Base-by-base conservation (phyloP, 192 early-diverging fungal genomes). In the Coemansia sp. region DNA sequence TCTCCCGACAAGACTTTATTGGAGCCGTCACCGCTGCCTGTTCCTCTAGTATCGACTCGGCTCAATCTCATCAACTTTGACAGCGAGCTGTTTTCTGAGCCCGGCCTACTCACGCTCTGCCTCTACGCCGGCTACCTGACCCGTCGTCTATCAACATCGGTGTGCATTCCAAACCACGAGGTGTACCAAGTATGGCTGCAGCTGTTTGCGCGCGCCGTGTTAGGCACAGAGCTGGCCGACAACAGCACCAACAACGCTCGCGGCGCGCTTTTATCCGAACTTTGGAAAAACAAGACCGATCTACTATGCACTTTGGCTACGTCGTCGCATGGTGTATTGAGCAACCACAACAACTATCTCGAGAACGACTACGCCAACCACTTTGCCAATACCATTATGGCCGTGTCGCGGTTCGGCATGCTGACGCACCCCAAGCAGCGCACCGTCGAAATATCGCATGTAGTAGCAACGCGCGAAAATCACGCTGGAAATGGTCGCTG, bases 321-420 rank as follows among this genome's bases (percentile, higher is more conserved):
- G 8, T 72, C 69, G 8, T 72, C 73, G 24, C 79, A 75, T n/a
- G 67, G 70, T 0, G 73, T 76, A 27, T 60, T 81, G 16, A 81
- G 73, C 63, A 81, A 76, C 71, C 79, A 81, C 64, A 73, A 75
- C 64, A 55, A 55, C 27, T 81, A 68, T 33, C 13, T 29, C 1
- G 73, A 81, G 46, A 70, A 63, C 12, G 79, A 81, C 57, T 81
- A 81, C 41, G 70, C 79, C 61, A 81, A 81, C 71, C 74, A 75
- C 36, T 57, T 81, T 18, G 73, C 79, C 57, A 72, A 72, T 31
- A 69, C 79, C 1, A 41, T 76, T 39, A 60, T 75, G 66, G 74
- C 70, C 22, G 73, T 75, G n/a, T 68, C 67, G 8, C 70, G 70
- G 3, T 69, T 72, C 29, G 74, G 79, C 47, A 65, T 75, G 70